Evolutionary conservation across 2,329 filamentous ascomycete genomes (phyloP), one percentile per base, ranked within the genome.

Genomic region (Fusarium pilosicola): DNA sequence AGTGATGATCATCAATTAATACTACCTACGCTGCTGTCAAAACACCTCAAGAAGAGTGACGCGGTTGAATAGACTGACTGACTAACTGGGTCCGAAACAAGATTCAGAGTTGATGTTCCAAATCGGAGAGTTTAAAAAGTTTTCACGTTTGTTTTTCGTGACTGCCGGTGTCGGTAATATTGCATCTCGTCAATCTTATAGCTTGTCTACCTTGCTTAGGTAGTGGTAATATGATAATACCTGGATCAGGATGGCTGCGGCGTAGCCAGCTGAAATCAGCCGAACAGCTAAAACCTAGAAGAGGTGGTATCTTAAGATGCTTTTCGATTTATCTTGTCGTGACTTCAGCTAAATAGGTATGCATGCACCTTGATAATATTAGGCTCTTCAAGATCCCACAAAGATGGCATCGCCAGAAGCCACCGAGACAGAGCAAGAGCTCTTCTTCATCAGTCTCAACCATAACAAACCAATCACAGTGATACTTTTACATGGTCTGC

Each of bases 401-500:
- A 13, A 36, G 26, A 77, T 71, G 51, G 42, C 48, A 57, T 68
- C 55, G 20, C 26, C 39, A 44, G 44, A 49, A 57, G 14, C 22
- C 9, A 7, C 28, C 8, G 32, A 58, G 30, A 26, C 34, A 45
- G 62, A 76, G 24, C 44, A 45, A 36, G 73, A 77, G 36, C 74
- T 81, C 38, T 80, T 77, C 66, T 79, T 78, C 68, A 36, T 67
- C 55, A 80, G 73, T 34, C 73, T 77, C 49, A 80, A 81, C 55
- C 65, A 82, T 1, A 76, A 79, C 18, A 79, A 76, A 34, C 62
- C 74, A 10, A 74, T 70, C 1, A 81, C 78, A 2, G 75, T 82
- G n/a, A 66, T 82, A 22, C 73, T 82, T 38, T 76, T 82, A 12
- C 80, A 83, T 56, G 75, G 79, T 13, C 67, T 81, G 10, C 71